Percentiles rank a stretch among this genome's conserved stretches.
phyloP scores from a whole-genome alignment of 441 rosid species.

The Corymbia citriodora region DNA sequence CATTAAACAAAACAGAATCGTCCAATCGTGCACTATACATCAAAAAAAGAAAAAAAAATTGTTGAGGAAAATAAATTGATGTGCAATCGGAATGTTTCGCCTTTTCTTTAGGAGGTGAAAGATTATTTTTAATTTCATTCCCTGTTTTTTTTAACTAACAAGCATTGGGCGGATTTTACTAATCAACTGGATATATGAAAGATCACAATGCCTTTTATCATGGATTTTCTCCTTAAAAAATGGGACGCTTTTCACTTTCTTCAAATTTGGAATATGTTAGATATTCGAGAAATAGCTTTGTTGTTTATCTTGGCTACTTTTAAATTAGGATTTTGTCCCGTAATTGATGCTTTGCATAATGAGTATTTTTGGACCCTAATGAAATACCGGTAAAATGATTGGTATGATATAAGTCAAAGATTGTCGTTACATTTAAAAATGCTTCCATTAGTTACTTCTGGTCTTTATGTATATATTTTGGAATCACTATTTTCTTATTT shows the following conservation, averaged over 20 bases:
- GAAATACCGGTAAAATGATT: background rate
- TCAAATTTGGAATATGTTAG: background rate
- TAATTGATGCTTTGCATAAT: background rate
- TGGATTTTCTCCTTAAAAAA: background rate
- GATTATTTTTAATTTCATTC: background rate
- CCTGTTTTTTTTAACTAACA: background rate
- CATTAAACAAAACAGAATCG: rapidly evolving
- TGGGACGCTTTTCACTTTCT: background rate
- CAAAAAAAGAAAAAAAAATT: background rate
- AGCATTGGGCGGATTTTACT: background rate
- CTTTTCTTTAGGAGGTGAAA: background rate
- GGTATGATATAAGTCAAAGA: too few species aligned
- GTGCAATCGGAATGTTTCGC: background rate
- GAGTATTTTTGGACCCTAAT: background rate
- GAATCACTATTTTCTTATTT: too few species aligned
- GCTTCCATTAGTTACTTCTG: too few species aligned
- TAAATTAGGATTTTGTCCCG: background rate
- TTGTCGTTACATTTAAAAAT: too few species aligned
- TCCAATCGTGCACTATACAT: rapidly evolving
- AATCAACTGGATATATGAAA: background rate
- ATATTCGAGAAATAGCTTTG: background rate
- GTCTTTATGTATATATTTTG: too few species aligned
- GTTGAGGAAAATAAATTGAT: background rate
- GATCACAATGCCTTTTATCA: background rate
- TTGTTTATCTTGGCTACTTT: background rate